phyloP scores from a whole-genome alignment of 208 protist species.

The Trypanosoma rangeli region DNA sequence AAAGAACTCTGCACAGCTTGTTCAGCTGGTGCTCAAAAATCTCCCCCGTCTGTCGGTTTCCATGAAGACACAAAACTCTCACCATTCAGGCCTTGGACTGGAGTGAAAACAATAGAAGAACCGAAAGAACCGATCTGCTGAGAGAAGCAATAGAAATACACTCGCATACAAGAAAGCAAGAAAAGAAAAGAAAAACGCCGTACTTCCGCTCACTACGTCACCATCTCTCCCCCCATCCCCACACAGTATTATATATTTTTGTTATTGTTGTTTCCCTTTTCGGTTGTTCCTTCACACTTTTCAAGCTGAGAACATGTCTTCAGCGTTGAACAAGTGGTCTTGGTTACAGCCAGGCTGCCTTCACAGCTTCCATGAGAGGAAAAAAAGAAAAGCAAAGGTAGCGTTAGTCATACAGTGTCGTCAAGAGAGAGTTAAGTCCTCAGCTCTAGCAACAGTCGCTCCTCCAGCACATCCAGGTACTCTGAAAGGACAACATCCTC shows the following conservation, averaged over 20 bases:
- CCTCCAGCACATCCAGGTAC: slow-evolving; percentile 34
- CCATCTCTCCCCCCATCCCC: background rate
- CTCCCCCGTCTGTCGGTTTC: slow-evolving; percentile 71
- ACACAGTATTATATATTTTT: background rate
- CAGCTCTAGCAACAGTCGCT: slow-evolving; percentile 14
- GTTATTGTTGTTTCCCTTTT: no score
- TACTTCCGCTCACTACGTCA: background rate
- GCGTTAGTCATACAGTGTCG: background rate
- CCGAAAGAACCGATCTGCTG: background rate
- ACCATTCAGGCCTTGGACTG: slow-evolving; percentile 23
- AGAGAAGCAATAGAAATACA: background rate
- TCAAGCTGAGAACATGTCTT: no score
- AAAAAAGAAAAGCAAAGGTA: no score
- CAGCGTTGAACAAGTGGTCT: no score
- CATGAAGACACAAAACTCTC: slow-evolving; percentile 77
- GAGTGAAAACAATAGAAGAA: slow-evolving; percentile 15
- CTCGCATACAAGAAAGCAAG: background rate
- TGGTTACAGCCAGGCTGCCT: no score
- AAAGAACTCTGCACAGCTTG: slow-evolving; percentile 42
- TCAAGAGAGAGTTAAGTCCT: slow-evolving; percentile 3
- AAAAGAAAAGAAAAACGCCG: background rate
- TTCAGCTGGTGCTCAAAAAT: slow-evolving; percentile 85
- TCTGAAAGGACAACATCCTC: slow-evolving; percentile 35
- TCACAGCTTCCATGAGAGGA: no score
- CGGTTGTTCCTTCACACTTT: no score